Evolutionary conservation across 2,329 filamentous ascomycete species (phyloP).

Genomic region (Fusarium sambucinum): DNA sequence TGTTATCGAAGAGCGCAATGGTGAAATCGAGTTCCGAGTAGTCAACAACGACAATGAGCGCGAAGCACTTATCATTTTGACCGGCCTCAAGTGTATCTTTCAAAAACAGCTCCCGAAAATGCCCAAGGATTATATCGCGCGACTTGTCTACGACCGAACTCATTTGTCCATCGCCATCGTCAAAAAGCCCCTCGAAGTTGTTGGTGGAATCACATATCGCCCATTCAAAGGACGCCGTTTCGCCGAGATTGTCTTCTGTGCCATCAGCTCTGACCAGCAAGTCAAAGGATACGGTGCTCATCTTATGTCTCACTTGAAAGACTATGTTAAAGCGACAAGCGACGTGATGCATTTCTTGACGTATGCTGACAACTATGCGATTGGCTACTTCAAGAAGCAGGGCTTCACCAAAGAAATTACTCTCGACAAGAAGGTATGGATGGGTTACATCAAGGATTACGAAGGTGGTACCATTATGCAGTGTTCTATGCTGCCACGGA

Average conservation of each 20-base stretch:
- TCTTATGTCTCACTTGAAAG: constrained; percentile 96
- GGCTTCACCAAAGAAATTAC: constrained; percentile 99
- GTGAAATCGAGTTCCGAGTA: constrained; percentile 96
- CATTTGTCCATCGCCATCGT: constrained; percentile 97
- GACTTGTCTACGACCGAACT: constrained; percentile 95
- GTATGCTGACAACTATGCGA: constrained; percentile 98
- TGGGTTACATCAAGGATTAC: constrained; percentile 99
- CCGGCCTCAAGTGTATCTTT: constrained; percentile 96
- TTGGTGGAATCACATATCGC: constrained; percentile 95
- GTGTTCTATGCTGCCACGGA: constrained; percentile 94
- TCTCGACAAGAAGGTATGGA: constrained; percentile 89
- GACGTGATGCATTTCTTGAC: constrained; percentile 99
- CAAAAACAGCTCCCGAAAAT: constrained; percentile 99
- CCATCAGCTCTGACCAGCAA: constrained; percentile 96
- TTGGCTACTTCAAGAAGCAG: constrained; percentile 99
- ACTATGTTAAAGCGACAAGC: constrained; percentile 97
- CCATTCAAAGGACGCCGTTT: constrained; percentile 93
- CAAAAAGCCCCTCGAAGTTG: constrained; percentile 95
- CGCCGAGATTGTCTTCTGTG: constrained; percentile 98
- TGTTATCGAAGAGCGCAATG: constrained; percentile 91
- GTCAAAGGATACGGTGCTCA: constrained; percentile 98
- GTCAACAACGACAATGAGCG: constrained; percentile 95
- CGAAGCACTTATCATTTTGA: constrained; percentile 93
- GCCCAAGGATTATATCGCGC: constrained; percentile 99
- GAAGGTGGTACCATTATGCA: constrained; percentile 99